phyloP scores from a whole-genome alignment of 2,329 filamentous ascomycete species.

The Pseudogymnoascus sp. region DNA sequence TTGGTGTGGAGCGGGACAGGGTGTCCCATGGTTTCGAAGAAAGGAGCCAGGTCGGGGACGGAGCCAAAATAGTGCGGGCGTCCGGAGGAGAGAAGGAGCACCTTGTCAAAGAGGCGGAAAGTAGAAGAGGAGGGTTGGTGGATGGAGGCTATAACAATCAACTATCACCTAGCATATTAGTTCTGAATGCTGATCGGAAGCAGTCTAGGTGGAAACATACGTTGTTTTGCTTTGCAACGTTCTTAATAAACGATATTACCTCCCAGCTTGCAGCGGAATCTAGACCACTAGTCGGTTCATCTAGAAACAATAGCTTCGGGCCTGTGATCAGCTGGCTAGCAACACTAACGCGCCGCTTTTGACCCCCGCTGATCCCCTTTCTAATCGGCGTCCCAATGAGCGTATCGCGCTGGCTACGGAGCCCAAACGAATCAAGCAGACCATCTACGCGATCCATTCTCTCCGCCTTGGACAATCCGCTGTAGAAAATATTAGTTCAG shows the following conservation, averaged over 20 bases:
- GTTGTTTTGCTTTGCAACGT: slow-evolving; percentile 58
- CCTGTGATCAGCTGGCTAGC: slow-evolving; percentile 74
- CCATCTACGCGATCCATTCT: slow-evolving; percentile 54
- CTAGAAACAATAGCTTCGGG: slow-evolving; percentile 73
- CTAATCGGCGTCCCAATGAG: slow-evolving; percentile 74
- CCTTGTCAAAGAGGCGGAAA: slow-evolving; percentile 72
- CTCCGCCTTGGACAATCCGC: slow-evolving; percentile 41
- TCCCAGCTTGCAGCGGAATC: slow-evolving; percentile 71
- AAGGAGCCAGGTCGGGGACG: slow-evolving; percentile 46
- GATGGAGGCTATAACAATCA: slow-evolving; percentile 74
- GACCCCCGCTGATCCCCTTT: slow-evolving; percentile 77
- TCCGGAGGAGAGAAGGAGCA: slow-evolving; percentile 65
- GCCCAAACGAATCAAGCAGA: slow-evolving; percentile 64
- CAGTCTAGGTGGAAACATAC: slow-evolving; percentile 32
- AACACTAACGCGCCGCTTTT: slow-evolving; percentile 73
- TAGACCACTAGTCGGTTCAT: slow-evolving; percentile 76
- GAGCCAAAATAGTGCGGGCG: slow-evolving; percentile 66
- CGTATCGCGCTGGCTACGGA: slow-evolving; percentile 59
- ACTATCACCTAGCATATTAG: slow-evolving; percentile 32
- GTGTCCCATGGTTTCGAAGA: slow-evolving; percentile 55
- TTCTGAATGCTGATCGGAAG: slow-evolving; percentile 16
- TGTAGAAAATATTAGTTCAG: slow-evolving; percentile 14
- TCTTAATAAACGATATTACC: slow-evolving; percentile 63
- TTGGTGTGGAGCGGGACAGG: slow-evolving; percentile 64
- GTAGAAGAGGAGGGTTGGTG: slow-evolving; percentile 78